These are phyloP conservation scores for Typha latifolia DNA, from an alignment of 176 grass and related monocot species.

Conservation along the genomic window DNA sequence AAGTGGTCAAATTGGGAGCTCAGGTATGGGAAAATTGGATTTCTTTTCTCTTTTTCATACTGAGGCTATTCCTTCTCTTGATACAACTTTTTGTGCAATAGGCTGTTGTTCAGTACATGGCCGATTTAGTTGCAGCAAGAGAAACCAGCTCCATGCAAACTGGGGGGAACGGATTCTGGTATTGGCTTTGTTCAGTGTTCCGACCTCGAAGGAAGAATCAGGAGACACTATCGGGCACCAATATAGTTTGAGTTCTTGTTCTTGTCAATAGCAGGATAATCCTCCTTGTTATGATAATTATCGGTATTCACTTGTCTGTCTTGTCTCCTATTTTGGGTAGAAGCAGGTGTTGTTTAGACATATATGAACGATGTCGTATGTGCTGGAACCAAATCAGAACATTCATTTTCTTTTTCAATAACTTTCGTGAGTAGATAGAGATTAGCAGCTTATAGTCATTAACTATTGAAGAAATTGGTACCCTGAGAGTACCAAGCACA, in stretches of 20 bases:
- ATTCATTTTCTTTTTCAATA: too few relatives aligned
- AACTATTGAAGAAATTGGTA: too few relatives aligned
- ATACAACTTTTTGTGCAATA: constrained; percentile 8
- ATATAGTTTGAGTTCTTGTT: constrained; percentile 31
- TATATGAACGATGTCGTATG: too few relatives aligned
- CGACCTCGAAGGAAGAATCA: constrained; percentile 33
- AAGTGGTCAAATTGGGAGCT: constrained; percentile 74
- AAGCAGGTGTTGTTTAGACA: too few relatives aligned
- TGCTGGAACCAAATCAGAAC: too few relatives aligned
- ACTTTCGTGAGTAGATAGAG: too few relatives aligned
- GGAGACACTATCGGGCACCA: constrained; percentile 18
- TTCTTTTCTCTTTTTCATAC: constrained; percentile 1
- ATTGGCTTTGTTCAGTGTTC: constrained; percentile 61
- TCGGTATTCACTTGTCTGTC: too few relatives aligned
- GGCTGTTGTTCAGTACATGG: constrained; percentile 75
- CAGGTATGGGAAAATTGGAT: constrained; percentile 43
- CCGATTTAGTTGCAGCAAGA: constrained; percentile 51
- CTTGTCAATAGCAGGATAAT: neutral
- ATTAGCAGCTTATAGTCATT: too few relatives aligned
- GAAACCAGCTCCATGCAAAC: constrained; percentile 30
- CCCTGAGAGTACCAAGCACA: too few relatives aligned
- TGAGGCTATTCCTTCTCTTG: neutral
- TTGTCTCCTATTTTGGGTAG: too few relatives aligned
- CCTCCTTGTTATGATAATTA: too few relatives aligned
- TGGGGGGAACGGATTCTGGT: constrained; percentile 38